These are phyloP conservation scores for Debaryomyces robertsiae DNA, from an alignment of 1,139 yeast genomes.

Conservation along the genomic window DNA sequence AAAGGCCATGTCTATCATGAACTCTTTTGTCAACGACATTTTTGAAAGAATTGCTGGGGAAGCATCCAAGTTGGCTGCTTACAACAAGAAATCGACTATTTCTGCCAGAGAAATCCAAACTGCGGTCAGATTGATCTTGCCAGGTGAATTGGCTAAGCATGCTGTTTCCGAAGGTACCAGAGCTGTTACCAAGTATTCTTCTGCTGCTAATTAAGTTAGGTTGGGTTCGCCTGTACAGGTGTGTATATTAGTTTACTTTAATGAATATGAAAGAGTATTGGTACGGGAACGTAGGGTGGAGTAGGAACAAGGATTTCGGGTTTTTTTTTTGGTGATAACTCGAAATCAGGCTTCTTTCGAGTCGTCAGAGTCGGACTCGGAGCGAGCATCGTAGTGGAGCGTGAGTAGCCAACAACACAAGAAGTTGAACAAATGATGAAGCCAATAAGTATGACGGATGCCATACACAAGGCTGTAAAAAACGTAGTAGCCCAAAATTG, in stretches of 20 bases:
- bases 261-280: conserved; percentile 16
- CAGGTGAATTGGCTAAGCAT: conserved; percentile 99
- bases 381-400: conserved; percentile 8
- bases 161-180: conserved; percentile 99
- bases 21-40: conserved; percentile 97
- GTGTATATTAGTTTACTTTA: conserved; percentile 23
- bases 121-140: conserved; percentile 97
- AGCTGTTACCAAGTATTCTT: conserved; percentile 99
- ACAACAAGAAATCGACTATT: conserved; percentile 98
- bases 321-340: too few species aligned
- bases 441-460: conserved; percentile 67
- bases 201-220: conserved; percentile 58
- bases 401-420: conserved; percentile 48
- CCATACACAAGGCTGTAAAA: conserved; percentile 65
- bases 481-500: conserved; percentile 45
- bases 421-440: conserved; percentile 66
- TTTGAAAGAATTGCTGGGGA: conserved; percentile 96
- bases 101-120: conserved; percentile 99
- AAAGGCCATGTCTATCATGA: conserved; percentile 98
- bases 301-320: too few species aligned
- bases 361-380: conserved; percentile 1
- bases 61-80: conserved; percentile 99
- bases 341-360: conserved; percentile 4
- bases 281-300: background rate
- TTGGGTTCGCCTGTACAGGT: conserved; percentile 17